These are phyloP conservation scores for Rosa hybrid DNA, from an alignment of 331 rosid species.

Conservation along the genomic window DNA sequence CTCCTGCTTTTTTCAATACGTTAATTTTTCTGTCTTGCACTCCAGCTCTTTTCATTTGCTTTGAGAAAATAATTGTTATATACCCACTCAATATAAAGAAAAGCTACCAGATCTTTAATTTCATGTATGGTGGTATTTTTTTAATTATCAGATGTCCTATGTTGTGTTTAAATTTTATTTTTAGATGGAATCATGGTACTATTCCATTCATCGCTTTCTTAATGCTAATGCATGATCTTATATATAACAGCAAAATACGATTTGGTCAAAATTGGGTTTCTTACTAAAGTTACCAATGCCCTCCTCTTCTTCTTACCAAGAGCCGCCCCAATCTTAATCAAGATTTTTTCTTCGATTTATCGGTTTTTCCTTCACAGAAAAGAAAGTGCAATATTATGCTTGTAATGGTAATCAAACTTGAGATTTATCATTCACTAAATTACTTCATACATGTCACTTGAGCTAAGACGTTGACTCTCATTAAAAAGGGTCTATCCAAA, in stretches of 20 bases:
- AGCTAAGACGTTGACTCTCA: too few relatives aligned
- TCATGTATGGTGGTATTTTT: too few relatives aligned
- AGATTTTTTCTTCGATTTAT: too few relatives aligned
- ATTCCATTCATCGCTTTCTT: background rate
- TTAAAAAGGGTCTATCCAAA: too few relatives aligned
- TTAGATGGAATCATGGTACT: background rate
- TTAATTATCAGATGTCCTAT: too few relatives aligned
- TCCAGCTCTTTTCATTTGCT: background rate
- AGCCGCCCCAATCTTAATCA: background rate
- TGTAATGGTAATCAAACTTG: too few relatives aligned
- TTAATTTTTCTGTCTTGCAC: background rate
- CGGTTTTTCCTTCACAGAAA: background rate
- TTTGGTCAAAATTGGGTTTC: background rate
- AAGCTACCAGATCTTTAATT: too few relatives aligned
- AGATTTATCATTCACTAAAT: background rate
- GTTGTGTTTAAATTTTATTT: too few relatives aligned
- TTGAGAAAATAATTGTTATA: background rate
- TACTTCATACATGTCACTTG: too few relatives aligned
- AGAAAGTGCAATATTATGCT: too few relatives aligned
- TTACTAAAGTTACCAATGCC: too few relatives aligned
- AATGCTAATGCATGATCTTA: background rate
- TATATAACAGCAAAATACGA: background rate
- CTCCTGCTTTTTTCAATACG: background rate
- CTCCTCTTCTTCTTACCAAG: background rate
- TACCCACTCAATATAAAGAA: background rate